These are phyloP conservation scores for Claviceps citrina DNA, from an alignment of 2,329 filamentous ascomycete species.

Conservation along the genomic window DNA sequence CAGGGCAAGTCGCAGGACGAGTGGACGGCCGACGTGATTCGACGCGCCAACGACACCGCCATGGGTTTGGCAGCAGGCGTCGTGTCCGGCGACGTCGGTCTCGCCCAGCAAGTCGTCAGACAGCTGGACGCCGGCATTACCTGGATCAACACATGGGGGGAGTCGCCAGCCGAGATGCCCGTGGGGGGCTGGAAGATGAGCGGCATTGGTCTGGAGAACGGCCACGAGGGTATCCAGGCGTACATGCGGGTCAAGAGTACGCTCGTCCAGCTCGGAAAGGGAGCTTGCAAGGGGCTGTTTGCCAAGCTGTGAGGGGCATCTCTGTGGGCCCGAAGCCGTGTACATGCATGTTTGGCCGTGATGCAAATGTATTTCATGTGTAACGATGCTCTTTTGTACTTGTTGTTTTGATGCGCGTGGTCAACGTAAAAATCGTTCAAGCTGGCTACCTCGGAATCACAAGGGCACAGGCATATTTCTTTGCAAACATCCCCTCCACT, in stretches of 20 bases:
- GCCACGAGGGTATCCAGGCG: slow-evolving; percentile 58
- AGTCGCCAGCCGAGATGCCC: slow-evolving; percentile 80
- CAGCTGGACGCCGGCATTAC: slow-evolving; percentile 72
- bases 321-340: no score
- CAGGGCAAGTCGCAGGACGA: slow-evolving; percentile 14
- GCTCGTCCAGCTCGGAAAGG: slow-evolving; percentile 58
- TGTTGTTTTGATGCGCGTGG: no score
- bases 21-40: slow-evolving; percentile 50
- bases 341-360: no score
- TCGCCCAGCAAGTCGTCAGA: slow-evolving; percentile 55
- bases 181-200: slow-evolving; percentile 89
- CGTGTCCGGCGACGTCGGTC: slow-evolving; percentile 60
- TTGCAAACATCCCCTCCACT: slow-evolving; percentile 35
- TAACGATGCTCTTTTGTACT: no score
- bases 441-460: slow-evolving; percentile 1
- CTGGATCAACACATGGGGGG: slow-evolving; percentile 91
- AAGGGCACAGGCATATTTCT: slow-evolving; percentile 28
- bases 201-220: slow-evolving; percentile 78
- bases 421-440: no score
- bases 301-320: slow-evolving; percentile 40
- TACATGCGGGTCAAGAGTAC: slow-evolving; percentile 85
- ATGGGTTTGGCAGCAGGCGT: slow-evolving; percentile 74
- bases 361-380: no score
- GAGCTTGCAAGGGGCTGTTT: slow-evolving; percentile 54
- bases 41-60: slow-evolving; percentile 59